phyloP scores from a whole-genome alignment of 441 rosid genomes.

The Manihot esculenta region DNA sequence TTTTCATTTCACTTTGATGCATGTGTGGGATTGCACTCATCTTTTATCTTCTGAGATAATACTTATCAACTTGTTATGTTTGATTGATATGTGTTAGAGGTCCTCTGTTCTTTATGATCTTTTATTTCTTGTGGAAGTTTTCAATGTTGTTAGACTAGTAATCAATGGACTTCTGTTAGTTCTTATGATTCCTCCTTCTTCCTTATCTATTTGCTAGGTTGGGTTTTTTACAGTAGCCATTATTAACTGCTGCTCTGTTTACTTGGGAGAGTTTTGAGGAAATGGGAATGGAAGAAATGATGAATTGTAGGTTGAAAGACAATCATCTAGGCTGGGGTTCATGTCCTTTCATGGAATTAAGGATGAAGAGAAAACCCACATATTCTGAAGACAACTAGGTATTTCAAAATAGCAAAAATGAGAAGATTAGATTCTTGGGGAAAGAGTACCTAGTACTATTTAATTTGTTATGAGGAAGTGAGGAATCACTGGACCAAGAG shows the following conservation, averaged over 20 bases:
- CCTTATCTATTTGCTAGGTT: not conserved
- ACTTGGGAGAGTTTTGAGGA: not conserved
- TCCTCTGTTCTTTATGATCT: not conserved
- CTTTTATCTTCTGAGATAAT: not conserved
- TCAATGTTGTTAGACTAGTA: not conserved
- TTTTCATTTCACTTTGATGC: slow-evolving; percentile 7
- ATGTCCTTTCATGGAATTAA: too few relatives aligned
- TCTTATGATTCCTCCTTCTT: not conserved
- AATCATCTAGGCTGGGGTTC: too few relatives aligned
- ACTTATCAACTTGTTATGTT: not conserved
- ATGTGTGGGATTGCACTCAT: not conserved
- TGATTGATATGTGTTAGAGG: not conserved
- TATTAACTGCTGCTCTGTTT: not conserved
- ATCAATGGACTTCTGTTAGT: not conserved
- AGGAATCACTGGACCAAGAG: not conserved
- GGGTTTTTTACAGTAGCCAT: not conserved
- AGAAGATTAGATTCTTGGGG: not conserved
- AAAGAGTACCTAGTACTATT: not conserved
- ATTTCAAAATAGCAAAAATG: not conserved
- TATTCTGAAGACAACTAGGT: not conserved
- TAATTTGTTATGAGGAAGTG: not conserved
- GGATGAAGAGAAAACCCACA: not conserved
- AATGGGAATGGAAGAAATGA: not conserved
- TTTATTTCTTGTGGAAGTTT: not conserved
- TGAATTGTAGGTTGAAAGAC: too few relatives aligned